phyloP scores from a whole-genome alignment of 768 basidiomycete genomes.

The Cyclocybe cylindracea region DNA sequence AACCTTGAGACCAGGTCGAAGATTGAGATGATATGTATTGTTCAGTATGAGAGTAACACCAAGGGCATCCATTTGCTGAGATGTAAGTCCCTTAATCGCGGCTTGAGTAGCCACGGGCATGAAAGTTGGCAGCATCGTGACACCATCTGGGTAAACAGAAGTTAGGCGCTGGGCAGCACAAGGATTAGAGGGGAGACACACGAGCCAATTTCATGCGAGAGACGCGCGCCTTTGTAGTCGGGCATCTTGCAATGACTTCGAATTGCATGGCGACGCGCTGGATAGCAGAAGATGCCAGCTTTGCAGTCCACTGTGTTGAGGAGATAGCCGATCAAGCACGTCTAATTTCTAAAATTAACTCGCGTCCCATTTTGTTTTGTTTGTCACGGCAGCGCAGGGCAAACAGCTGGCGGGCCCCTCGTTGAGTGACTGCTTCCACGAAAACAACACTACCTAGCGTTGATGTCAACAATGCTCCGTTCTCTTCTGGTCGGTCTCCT shows the following conservation, averaged over 20 bases:
- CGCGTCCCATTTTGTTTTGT: not conserved
- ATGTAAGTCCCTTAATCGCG: constrained; percentile 88
- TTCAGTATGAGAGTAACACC: constrained; percentile 85
- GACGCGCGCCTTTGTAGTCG: constrained; percentile 80
- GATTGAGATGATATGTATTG: constrained; percentile 87
- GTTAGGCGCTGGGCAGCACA: not conserved
- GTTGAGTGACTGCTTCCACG: too few species aligned
- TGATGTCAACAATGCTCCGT: not conserved
- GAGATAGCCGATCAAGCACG: too few species aligned
- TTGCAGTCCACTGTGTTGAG: not conserved
- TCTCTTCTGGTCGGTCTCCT: constrained; percentile 15
- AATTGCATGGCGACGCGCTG: constrained; percentile 64
- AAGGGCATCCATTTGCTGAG: constrained; percentile 80
- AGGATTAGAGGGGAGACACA: constrained; percentile 34
- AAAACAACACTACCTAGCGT: not conserved
- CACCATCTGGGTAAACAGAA: constrained; percentile 54
- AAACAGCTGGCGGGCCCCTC: too few species aligned
- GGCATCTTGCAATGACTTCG: constrained; percentile 78
- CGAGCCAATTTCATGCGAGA: constrained; percentile 85
- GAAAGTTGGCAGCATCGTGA: constrained; percentile 84
- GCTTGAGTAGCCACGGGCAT: constrained; percentile 96
- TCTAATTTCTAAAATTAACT: not conserved
- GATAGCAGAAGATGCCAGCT: constrained; percentile 18
- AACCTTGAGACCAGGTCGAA: constrained; percentile 80
- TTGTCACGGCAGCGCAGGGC: too few species aligned